Conservation (phyloP, 2,329 filamentous ascomycete genomes). For the Cytospora mali region DNA sequence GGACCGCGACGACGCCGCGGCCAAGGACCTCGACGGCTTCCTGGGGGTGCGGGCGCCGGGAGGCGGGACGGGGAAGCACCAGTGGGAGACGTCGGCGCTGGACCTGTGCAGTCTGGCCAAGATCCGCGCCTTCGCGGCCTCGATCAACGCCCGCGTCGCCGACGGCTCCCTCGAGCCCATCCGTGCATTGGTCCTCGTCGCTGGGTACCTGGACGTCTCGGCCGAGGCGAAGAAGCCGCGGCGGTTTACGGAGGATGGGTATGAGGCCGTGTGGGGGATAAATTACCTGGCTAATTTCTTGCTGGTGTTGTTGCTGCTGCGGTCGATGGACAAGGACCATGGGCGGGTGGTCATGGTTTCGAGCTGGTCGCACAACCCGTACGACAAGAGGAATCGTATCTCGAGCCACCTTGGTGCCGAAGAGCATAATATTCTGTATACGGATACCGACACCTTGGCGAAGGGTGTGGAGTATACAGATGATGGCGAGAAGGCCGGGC, state of each 20-base stretch:
- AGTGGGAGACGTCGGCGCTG: conserved; percentile 39
- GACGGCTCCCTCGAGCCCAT: conserved; percentile 43
- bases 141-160: conserved; percentile 37
- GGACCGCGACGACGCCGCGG: conserved; percentile 40
- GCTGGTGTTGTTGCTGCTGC: conserved; percentile 31
- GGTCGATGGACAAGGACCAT: conserved; percentile 31
- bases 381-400: conserved; percentile 1
- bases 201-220: conserved; percentile 33
- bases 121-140: conserved; percentile 34
- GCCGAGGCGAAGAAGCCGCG: conserved; percentile 24
- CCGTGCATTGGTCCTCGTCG: conserved; percentile 43
- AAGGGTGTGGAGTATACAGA: conserved; percentile 33
- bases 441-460: conserved; percentile 32
- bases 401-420: conserved; percentile 3
- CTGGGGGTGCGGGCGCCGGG: conserved; percentile 30
- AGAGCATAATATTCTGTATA: conserved; percentile 30
- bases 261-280: conserved; percentile 30
- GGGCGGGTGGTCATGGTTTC: conserved; percentile 31
- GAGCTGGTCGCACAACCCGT: conserved; percentile 24
- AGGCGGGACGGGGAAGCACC: conserved; percentile 29
- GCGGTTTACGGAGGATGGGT: conserved; percentile 21
- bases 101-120: conserved; percentile 38
- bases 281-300: conserved; percentile 36
- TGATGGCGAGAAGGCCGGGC: conserved; percentile 21
- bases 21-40: conserved; percentile 34